Evolutionary conservation across 352 stramenopile species (phyloP).

Genomic region (Pythium periplocum): DNA sequence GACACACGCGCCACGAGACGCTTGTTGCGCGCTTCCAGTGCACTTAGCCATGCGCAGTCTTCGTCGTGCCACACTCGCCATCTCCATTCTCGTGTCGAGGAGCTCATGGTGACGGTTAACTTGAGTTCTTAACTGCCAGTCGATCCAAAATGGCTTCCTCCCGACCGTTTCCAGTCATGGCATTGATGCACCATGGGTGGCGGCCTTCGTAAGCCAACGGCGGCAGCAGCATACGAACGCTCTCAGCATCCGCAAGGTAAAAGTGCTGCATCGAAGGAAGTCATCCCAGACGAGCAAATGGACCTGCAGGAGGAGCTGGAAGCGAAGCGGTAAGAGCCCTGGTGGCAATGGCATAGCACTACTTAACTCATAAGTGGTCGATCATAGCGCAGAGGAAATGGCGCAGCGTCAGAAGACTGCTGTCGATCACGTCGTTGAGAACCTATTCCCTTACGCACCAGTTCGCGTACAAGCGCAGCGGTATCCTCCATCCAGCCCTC

Average conservation of each 20-base stretch:
- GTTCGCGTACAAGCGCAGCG: slow-evolving; percentile 71
- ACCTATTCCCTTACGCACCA: slow-evolving; percentile 73
- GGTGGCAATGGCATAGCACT: neutral
- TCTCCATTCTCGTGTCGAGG: slow-evolving; percentile 8
- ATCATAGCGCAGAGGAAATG: slow-evolving; percentile 35
- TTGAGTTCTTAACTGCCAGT: no score
- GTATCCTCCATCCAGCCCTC: slow-evolving; percentile 45
- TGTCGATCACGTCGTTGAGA: slow-evolving; percentile 65
- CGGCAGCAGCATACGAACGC: slow-evolving; percentile 9
- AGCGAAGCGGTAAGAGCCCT: slow-evolving; percentile 30
- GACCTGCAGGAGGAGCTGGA: slow-evolving; percentile 55
- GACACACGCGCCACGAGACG: neutral
- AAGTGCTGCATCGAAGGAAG: neutral
- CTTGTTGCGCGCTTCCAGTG: slow-evolving; percentile 19
- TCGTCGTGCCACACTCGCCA: slow-evolving; percentile 31
- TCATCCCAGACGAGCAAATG: slow-evolving; percentile 31
- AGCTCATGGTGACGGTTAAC: no score
- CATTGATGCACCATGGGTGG: slow-evolving; percentile 30
- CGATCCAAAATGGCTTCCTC: neutral
- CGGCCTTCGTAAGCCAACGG: slow-evolving; percentile 30
- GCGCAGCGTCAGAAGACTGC: slow-evolving; percentile 43
- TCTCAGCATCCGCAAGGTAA: no score
- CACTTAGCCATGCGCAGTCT: slow-evolving; percentile 21
- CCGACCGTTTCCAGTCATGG: no score
- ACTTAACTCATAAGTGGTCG: neutral